phyloP scores from a whole-genome alignment of 2,329 filamentous ascomycete genomes.

The Pseudogymnoascus sp. region DNA sequence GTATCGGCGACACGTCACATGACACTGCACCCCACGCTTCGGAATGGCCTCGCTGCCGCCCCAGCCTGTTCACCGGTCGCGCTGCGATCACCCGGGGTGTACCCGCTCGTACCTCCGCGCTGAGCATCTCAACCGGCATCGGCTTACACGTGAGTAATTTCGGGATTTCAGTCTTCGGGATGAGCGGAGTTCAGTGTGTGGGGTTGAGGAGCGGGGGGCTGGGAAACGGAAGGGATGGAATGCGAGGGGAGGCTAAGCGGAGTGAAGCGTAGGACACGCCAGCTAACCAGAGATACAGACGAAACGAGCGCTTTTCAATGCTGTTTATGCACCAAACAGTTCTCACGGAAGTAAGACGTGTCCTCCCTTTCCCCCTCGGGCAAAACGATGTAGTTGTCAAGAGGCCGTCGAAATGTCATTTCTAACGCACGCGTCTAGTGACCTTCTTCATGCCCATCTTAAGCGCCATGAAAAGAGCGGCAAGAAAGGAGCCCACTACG shows the following conservation, averaged over 20 bases:
- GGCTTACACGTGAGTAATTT: slow-evolving; percentile 19
- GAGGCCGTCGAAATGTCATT: background rate
- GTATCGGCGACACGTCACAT: background rate
- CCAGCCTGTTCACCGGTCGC: slow-evolving; percentile 5
- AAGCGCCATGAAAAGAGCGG: slow-evolving; percentile 17
- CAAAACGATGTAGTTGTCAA: background rate
- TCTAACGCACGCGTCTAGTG: slow-evolving; percentile 13
- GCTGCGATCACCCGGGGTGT: slow-evolving; percentile 20
- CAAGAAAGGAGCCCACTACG: background rate
- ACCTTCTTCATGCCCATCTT: slow-evolving; percentile 22
- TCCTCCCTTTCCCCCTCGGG: background rate
- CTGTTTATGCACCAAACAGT: slow-evolving; percentile 20
- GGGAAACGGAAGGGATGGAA: background rate
- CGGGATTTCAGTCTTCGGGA: background rate
- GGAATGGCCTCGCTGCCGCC: slow-evolving; percentile 3
- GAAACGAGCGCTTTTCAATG: slow-evolving; percentile 20
- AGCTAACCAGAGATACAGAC: slow-evolving; percentile 14
- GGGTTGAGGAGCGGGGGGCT: background rate
- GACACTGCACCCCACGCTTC: background rate
- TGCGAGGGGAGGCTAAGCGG: background rate
- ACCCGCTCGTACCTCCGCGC: slow-evolving; percentile 20
- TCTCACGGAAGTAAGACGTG: slow-evolving; percentile 20
- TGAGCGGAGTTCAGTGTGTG: background rate
- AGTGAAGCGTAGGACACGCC: background rate
- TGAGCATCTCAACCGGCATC: slow-evolving; percentile 23